A percentile compares a stretch with the other conserved stretches of the same genome.
phyloP scores from a whole-genome alignment of 2,329 filamentous ascomycete genomes.

The Phaeoacremonium minimum region DNA sequence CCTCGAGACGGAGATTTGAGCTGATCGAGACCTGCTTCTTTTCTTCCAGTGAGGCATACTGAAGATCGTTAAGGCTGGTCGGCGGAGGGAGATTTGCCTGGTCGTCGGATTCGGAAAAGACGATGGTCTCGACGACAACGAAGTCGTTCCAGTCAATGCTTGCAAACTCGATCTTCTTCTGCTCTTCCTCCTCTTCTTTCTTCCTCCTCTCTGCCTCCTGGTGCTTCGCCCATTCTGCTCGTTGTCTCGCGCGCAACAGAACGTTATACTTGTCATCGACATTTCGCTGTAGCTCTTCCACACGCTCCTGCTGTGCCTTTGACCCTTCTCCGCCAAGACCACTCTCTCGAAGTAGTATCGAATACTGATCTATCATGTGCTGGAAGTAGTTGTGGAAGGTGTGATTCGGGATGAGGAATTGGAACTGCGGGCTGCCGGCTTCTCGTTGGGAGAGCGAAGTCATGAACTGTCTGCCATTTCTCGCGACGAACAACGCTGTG shows the following conservation, averaged over 20 bases:
- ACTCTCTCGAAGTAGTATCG: slow-evolving; percentile 66
- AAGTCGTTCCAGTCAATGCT: slow-evolving; percentile 99
- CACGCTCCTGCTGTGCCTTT: slow-evolving; percentile 66
- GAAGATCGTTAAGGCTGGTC: slow-evolving; percentile 83
- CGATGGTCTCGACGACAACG: slow-evolving; percentile 88
- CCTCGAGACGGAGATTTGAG: slow-evolving; percentile 81
- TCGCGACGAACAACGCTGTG: slow-evolving; percentile 88
- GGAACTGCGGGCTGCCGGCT: slow-evolving; percentile 87
- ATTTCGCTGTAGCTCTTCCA: slow-evolving; percentile 70
- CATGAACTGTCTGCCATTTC: slow-evolving; percentile 89
- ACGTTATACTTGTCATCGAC: slow-evolving; percentile 75
- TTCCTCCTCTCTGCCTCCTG: slow-evolving; percentile 82
- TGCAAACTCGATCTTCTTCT: slow-evolving; percentile 70
- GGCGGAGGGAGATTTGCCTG: slow-evolving; percentile 81
- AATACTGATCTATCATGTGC: slow-evolving; percentile 88
- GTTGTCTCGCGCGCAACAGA: slow-evolving; percentile 74
- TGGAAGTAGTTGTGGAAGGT: slow-evolving; percentile 96
- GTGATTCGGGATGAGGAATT: slow-evolving; percentile 92
- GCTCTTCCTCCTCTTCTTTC: slow-evolving; percentile 82
- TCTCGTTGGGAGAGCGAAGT: slow-evolving; percentile 86
- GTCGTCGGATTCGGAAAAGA: slow-evolving; percentile 87
- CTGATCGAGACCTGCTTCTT: slow-evolving; percentile 86
- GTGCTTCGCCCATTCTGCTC: slow-evolving; percentile 82
- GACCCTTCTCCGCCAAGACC: slow-evolving; percentile 63
- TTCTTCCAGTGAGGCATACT: slow-evolving; percentile 91